A percentile compares a stretch with the other conserved stretches of the same genome.
Conservation (phyloP, 441 rosid species). For the Bocquillonia castaneifolia region DNA sequence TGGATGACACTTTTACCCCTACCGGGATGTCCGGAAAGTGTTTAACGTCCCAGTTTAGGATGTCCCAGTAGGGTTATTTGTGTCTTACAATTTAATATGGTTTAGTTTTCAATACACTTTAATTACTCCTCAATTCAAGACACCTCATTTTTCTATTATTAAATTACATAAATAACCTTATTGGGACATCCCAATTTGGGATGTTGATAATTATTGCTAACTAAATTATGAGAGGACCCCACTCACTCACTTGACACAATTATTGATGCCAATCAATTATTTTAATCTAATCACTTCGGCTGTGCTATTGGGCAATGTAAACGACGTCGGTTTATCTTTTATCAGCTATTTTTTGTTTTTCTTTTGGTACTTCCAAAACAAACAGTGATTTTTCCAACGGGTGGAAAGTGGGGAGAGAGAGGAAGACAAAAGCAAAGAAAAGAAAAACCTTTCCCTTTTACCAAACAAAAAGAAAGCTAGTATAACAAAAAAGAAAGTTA, state of each 20-base stretch:
- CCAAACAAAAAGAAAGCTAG: constrained; percentile 33
- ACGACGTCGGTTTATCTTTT: not conserved
- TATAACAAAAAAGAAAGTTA: constrained; percentile 47
- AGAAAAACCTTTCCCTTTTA: constrained; percentile 49
- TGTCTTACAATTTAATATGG: too few species aligned
- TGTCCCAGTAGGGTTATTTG: too few species aligned
- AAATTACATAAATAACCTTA: too few species aligned
- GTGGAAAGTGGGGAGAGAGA: constrained; percentile 17
- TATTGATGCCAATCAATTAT: constrained; percentile 3
- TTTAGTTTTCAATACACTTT: too few species aligned
- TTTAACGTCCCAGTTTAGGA: too few species aligned
- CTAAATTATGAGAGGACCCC: constrained; percentile 15
- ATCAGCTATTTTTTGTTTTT: not conserved
- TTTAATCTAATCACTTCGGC: not conserved
- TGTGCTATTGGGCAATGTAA: too few species aligned
- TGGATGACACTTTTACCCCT: too few species aligned
- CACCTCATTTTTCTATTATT: too few species aligned
- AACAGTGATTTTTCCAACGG: constrained; percentile 24
- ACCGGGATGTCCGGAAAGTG: too few species aligned
- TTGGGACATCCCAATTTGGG: too few species aligned
- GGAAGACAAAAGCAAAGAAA: constrained; percentile 18
- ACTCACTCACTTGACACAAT: constrained; percentile 7
- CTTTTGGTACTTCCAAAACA: constrained; percentile 6
- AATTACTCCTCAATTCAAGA: too few species aligned
- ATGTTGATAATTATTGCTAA: too few species aligned